These are phyloP conservation scores for Raddia guianensis DNA, from an alignment of 176 grass and related monocot species.

Conservation along the genomic window DNA sequence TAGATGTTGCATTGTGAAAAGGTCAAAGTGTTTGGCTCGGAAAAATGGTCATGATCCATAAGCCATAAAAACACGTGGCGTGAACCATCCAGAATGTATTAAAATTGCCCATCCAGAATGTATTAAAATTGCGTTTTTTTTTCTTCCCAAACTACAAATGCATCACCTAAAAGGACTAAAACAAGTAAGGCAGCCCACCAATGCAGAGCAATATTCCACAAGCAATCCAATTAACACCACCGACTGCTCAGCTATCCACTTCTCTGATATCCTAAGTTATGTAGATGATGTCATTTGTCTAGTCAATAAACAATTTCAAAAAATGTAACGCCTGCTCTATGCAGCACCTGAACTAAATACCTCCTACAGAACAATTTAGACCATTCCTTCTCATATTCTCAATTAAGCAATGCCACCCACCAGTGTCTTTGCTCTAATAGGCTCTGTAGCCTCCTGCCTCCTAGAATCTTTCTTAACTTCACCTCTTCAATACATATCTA, in stretches of 20 bases:
- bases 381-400: neutral
- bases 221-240: neutral
- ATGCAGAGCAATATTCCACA: neutral
- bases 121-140: slow-evolving; percentile 11
- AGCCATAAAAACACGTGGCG: too few relatives aligned
- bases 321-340: neutral
- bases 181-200: neutral
- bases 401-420: slow-evolving; percentile 16
- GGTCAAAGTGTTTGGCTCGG: too few relatives aligned
- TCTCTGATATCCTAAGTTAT: slow-evolving; percentile 2
- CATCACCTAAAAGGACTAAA: slow-evolving; percentile 1
- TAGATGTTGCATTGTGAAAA: too few relatives aligned
- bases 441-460: neutral
- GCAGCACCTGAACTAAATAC: neutral
- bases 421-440: neutral
- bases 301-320: slow-evolving; percentile 15
- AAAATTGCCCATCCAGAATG: neutral
- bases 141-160: slow-evolving; percentile 8
- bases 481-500: neutral
- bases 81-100: neutral
- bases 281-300: neutral
- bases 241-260: neutral
- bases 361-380: slow-evolving; percentile 8
- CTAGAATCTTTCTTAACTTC: slow-evolving; percentile 10
- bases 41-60: too few relatives aligned